These are phyloP conservation scores for Eremochloa ophiuroides DNA, from an alignment of 176 grass and related monocot genomes.

Conservation along the genomic window DNA sequence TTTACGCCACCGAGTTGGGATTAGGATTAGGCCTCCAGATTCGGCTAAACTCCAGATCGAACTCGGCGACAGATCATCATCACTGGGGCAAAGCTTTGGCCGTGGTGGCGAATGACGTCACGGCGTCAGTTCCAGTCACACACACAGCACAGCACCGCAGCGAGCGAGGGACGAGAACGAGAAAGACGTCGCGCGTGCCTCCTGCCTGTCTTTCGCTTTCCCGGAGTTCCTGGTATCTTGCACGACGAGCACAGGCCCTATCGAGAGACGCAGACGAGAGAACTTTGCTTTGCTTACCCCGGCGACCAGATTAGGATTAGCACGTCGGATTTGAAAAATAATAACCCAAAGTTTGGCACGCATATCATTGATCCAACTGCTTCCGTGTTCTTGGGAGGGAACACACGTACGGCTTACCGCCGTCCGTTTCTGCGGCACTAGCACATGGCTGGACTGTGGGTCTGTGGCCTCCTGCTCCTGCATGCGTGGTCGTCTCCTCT, in stretches of 20 bases:
- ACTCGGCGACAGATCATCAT: not conserved
- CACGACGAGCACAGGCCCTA: slow-evolving; percentile 27
- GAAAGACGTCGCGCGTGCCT: not conserved
- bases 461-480: not conserved
- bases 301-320: not conserved
- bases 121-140: slow-evolving; percentile 23
- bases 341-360: not conserved
- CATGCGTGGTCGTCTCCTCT: not conserved
- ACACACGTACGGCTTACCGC: not conserved
- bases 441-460: not conserved
- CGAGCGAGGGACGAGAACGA: not conserved
- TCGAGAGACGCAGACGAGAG: not conserved
- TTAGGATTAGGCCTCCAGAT: slow-evolving; percentile 15
- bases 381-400: not conserved
- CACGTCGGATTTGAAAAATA: not conserved
- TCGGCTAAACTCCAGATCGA: slow-evolving; percentile 36
- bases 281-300: not conserved
- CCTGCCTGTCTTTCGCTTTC: slow-evolving; percentile 26
- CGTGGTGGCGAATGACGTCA: not conserved
- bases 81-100: not conserved
- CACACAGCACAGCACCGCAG: not conserved
- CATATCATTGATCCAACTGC: not conserved
- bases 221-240: slow-evolving; percentile 28
- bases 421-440: not conserved
- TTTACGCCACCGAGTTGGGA: not conserved